A percentile compares a stretch with the other conserved stretches of the same genome.
phyloP scores from a whole-genome alignment of 345 rosid species.

The Geranium brycei region DNA sequence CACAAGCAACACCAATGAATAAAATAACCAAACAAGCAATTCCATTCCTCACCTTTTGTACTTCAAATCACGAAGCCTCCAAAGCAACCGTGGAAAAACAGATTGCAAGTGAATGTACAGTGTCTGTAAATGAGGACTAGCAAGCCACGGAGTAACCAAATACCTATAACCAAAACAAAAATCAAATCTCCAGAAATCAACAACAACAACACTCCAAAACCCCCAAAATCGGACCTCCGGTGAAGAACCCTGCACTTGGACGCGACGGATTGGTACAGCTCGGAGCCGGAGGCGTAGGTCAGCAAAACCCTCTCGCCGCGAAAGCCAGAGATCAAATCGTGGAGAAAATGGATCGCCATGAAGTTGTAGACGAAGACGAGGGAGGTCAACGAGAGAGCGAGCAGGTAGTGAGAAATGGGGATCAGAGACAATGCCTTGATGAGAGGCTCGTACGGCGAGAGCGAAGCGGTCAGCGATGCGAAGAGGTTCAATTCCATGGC shows the following conservation, averaged over 20 bases:
- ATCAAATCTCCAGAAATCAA: neutral
- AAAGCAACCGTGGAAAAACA: slow-evolving; percentile 20
- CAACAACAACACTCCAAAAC: neutral
- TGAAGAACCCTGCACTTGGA: slow-evolving; percentile 24
- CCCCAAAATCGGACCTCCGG: slow-evolving; percentile 14
- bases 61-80: slow-evolving; percentile 19
- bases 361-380: slow-evolving; percentile 23
- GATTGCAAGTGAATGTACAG: neutral
- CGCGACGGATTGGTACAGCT: slow-evolving; percentile 23
- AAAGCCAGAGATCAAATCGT: slow-evolving; percentile 17
- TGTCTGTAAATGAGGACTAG: slow-evolving; percentile 33
- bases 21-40: too few relatives aligned
- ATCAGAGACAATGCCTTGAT: slow-evolving; percentile 19
- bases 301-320: slow-evolving; percentile 22
- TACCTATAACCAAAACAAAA: slow-evolving; percentile 14
- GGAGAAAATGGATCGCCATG: slow-evolving; percentile 27
- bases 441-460: slow-evolving; percentile 29
- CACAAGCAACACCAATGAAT: too few relatives aligned
- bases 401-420: slow-evolving; percentile 20
- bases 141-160: slow-evolving; percentile 31
- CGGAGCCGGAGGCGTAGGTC: slow-evolving; percentile 18
- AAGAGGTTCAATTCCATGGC: too few relatives aligned
- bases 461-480: too few relatives aligned
- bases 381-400: neutral
- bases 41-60: slow-evolving; percentile 18